Evolutionary conservation across 768 basidiomycete genomes (phyloP).

Genomic region (Collybiopsis luxurians): DNA sequence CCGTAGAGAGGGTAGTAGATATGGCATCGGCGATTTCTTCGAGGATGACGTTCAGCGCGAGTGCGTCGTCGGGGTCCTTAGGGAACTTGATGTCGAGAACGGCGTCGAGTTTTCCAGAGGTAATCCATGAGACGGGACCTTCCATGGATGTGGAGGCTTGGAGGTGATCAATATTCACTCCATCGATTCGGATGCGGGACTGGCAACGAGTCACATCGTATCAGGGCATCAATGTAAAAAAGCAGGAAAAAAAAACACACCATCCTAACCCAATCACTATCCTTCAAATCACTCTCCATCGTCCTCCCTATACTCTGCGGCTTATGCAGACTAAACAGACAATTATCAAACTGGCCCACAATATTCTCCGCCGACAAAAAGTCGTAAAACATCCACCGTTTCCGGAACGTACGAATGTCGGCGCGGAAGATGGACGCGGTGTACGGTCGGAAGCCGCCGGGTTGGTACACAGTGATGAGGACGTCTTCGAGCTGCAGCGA

Average conservation of each 20-base stretch:
- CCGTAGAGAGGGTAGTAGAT: constrained; percentile 54
- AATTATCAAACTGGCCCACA: constrained; percentile 97
- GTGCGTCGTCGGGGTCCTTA: constrained; percentile 64
- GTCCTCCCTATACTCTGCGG: constrained; percentile 95
- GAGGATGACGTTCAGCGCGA: constrained; percentile 76
- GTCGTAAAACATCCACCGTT: constrained; percentile 96
- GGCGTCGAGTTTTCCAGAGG: constrained; percentile 93
- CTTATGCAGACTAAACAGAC: constrained; percentile 92
- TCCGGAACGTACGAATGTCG: constrained; percentile 77
- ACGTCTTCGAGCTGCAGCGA: constrained; percentile 90
- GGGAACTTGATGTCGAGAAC: constrained; percentile 99
- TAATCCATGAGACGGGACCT: constrained; percentile 97
- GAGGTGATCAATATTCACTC: constrained; percentile 93
- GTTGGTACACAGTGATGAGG: constrained; percentile 92
- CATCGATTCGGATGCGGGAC: constrained; percentile 96
- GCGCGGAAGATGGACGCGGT: constrained; percentile 93
- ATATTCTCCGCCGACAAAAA: constrained; percentile 92
- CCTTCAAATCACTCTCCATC: constrained; percentile 79
- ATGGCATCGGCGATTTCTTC: constrained; percentile 92
- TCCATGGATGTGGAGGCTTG: constrained; percentile 79
- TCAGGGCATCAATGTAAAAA: too few species aligned
- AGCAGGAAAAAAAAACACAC: constrained; percentile 45
- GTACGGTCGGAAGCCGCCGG: constrained; percentile 87
- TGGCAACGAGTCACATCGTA: too few species aligned
- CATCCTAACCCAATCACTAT: constrained; percentile 87